Percentiles rank a stretch among this genome's conserved stretches.
These are phyloP conservation scores for Chaetomiaceae sp. DNA, from an alignment of 2,329 filamentous ascomycete species.

Conservation along the genomic window DNA sequence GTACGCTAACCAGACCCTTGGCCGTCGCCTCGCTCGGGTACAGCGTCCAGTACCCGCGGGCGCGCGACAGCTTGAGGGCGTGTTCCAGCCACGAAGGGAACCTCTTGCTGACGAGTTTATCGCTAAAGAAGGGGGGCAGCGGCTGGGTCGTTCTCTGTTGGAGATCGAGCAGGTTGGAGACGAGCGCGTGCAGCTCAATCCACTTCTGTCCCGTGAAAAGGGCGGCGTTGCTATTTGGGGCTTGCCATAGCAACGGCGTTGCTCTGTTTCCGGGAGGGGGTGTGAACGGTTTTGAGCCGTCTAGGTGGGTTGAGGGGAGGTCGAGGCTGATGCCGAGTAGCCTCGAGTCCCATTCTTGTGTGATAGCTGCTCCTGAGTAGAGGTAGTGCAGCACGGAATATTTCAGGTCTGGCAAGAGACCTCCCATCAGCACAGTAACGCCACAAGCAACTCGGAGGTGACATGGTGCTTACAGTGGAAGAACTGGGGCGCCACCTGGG, in stretches of 20 bases:
- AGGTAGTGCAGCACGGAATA: slow-evolving; percentile 73
- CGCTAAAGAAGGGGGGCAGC: slow-evolving; percentile 38
- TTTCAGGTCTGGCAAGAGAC: slow-evolving; percentile 55
- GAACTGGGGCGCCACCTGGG: slow-evolving; percentile 74
- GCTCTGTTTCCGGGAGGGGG: slow-evolving; percentile 33
- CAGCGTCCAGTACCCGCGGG: slow-evolving; percentile 71
- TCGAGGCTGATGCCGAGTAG: slow-evolving; percentile 79
- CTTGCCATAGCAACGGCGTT: slow-evolving; percentile 76
- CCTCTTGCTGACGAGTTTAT: slow-evolving; percentile 61
- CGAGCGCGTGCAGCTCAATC: slow-evolving; percentile 77
- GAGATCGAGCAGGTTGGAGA: slow-evolving; percentile 57
- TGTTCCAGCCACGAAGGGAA: slow-evolving; percentile 77
- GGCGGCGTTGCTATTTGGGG: slow-evolving; percentile 75
- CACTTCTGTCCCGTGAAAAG: slow-evolving; percentile 83
- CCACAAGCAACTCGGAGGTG: no score
- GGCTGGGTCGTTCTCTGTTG: slow-evolving; percentile 33
- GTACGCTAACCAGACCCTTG: slow-evolving; percentile 62
- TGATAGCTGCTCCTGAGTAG: slow-evolving; percentile 54
- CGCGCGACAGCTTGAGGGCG: slow-evolving; percentile 68
- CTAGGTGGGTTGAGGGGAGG: slow-evolving; percentile 60
- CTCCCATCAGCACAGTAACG: not conserved
- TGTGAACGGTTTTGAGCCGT: slow-evolving; percentile 54
- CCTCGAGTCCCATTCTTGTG: slow-evolving; percentile 44
- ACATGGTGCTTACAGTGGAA: slow-evolving; percentile 68
- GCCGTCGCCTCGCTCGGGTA: slow-evolving; percentile 64